Base-by-base conservation (phyloP, 2,329 filamentous ascomycete genomes). In the Malbranchea cinnamomea region DNA sequence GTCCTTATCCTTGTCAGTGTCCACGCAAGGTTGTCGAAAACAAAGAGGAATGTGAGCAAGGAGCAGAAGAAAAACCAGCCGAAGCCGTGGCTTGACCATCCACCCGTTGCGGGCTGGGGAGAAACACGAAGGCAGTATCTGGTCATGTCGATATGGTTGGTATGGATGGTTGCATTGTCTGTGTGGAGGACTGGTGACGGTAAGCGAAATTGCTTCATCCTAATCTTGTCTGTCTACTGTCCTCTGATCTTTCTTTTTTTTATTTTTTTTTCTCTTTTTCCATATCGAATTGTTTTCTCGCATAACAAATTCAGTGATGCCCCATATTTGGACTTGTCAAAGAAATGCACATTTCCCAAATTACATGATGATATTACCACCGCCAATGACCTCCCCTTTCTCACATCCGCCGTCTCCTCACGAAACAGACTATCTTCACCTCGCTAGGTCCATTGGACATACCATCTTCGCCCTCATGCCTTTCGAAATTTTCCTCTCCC, bases 371-470 rank as follows among this genome's bases (percentile, higher is more conserved):
- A 7, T 22, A 10, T 17, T 23, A 14, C 21, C 18, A 27, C 24
- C 11, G 10, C 36, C 21, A 31, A 31, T 23, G n/a, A 22, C 11
- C 12, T 30, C n/a, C n/a, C 9, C 14, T 21, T 9, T 13, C 22
- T 13, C 15, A n/a, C 15, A 9, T 13, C 26, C 10, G 18, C 26
- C 32, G 13, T 25, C n/a, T n/a, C n/a, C n/a, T n/a, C n/a, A n/a
- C n/a, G n/a, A 13, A 27, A n/a, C 39, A 72, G 71, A 75, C 47
- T 75, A 74, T 33, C 56, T 74, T 17, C 71, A 75, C 46, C 51
- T 75, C 14, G 74, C 71, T 14, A 74, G 73, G 50, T 63, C 70
- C 4, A 59, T 75, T 31, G 71, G 66, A 11, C 67, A 69, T 26
- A 59, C 74, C 28, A 68, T 57, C 13, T 58, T 69, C 4, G 73